Conservation (phyloP, 768 basidiomycete genomes). For the Hysterangium stoloniferum region DNA sequence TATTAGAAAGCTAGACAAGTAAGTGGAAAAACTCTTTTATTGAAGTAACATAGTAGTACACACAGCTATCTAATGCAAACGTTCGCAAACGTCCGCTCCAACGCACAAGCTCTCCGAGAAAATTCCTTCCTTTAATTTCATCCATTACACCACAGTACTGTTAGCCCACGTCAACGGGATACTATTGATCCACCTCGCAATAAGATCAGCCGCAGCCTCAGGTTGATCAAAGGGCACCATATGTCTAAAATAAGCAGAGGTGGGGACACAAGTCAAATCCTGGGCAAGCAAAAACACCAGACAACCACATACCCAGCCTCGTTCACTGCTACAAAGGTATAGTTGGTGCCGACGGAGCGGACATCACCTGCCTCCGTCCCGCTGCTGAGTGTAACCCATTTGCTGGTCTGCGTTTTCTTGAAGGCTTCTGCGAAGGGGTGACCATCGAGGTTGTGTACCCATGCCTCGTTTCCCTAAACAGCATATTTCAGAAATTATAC, state of each 20-base stretch:
- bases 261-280: neutral
- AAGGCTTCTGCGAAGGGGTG: conserved; percentile 60
- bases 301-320: conserved; percentile 63
- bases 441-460: conserved; percentile 60
- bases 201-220: conserved; percentile 65
- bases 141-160: no score
- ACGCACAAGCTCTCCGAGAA: no score
- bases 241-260: conserved; percentile 41
- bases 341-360: conserved; percentile 65
- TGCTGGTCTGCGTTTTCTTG: conserved; percentile 34
- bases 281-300: neutral
- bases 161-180: conserved; percentile 21
- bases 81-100: no score
- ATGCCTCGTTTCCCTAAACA: conserved; percentile 64
- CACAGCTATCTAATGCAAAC: no score
- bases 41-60: no score
- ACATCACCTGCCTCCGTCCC: conserved; percentile 61
- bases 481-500: neutral
- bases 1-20: no score
- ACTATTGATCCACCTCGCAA: conserved; percentile 31
- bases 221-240: conserved; percentile 92
- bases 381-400: conserved; percentile 48
- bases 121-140: no score
- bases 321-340: conserved; percentile 71
- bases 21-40: no score